phyloP scores from a whole-genome alignment of 371 early-diverging fungal species.

The Neoconidiobolus thromboides region DNA sequence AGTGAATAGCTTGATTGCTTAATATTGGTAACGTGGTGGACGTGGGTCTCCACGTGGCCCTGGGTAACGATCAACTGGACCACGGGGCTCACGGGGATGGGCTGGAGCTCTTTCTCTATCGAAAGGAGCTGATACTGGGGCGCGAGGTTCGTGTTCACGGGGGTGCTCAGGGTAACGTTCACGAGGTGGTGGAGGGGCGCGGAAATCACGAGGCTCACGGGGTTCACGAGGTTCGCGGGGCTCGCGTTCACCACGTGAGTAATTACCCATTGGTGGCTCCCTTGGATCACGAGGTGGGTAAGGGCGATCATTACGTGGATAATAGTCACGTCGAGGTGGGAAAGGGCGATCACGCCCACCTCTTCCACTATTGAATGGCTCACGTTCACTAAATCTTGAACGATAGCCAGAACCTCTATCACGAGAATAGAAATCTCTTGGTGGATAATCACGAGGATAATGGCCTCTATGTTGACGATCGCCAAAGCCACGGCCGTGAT shows the following conservation, averaged over 20 bases:
- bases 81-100: not conserved
- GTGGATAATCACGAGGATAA: not conserved
- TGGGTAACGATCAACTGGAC: not conserved
- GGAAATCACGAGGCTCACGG: conserved; percentile 1
- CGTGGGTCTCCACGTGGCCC: not conserved
- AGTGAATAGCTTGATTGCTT: not conserved
- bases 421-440: not conserved
- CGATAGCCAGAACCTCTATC: not conserved
- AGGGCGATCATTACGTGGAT: not conserved
- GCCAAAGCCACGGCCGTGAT: not conserved
- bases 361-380: not conserved
- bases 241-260: not conserved
- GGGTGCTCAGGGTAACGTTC: not conserved
- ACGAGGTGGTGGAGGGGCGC: not conserved
- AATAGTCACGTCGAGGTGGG: conserved; percentile 3
- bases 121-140: not conserved
- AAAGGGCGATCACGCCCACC: not conserved
- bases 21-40: not conserved
- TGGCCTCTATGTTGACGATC: not conserved
- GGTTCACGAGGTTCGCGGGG: not conserved
- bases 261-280: not conserved
- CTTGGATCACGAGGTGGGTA: conserved; percentile 4
- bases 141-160: not conserved
- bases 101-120: not conserved
- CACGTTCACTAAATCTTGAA: not conserved